A percentile compares a stretch with the other conserved stretches of the same genome.
phyloP scores from a whole-genome alignment of 352 stramenopile genomes.

The Phytophthora cryptogea region DNA sequence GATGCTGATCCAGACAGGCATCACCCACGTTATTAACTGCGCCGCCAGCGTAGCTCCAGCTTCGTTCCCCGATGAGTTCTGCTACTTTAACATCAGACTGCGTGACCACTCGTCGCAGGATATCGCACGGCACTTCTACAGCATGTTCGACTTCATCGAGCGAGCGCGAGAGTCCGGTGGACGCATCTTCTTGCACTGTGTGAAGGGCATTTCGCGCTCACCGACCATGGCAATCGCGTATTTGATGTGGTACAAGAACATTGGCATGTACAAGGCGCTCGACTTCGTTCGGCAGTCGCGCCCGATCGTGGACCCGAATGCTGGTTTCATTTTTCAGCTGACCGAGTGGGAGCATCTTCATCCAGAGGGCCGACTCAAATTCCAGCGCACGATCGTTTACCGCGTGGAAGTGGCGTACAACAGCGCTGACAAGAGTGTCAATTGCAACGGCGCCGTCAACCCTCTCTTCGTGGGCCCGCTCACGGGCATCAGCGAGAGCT shows the following conservation, averaged over 20 bases:
- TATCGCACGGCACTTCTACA: conserved; percentile 87
- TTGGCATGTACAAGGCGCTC: conserved; percentile 80
- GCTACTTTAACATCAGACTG: conserved; percentile 88
- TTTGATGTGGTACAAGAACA: conserved; percentile 88
- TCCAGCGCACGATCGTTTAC: conserved; percentile 67
- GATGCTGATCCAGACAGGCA: conserved; percentile 63
- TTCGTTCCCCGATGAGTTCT: conserved; percentile 79
- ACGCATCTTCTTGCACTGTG: conserved; percentile 86
- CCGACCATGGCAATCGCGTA: conserved; percentile 90
- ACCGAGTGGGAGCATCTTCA: conserved; percentile 87
- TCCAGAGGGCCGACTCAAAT: conserved; percentile 46
- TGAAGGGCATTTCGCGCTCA: conserved; percentile 89
- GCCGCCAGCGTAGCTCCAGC: conserved; percentile 75
- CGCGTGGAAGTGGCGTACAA: conserved; percentile 61
- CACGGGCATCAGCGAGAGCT: conserved; percentile 46
- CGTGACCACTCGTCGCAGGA: conserved; percentile 89
- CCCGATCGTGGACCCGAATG: conserved; percentile 84
- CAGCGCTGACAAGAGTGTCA: conserved; percentile 42
- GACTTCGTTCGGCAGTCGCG: conserved; percentile 78
- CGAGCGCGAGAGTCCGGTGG: conserved; percentile 62
- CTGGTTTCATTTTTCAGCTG: conserved; percentile 89
- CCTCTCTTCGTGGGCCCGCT: conserved; percentile 68
- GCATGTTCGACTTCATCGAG: conserved; percentile 90
- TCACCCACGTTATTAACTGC: conserved; percentile 92
- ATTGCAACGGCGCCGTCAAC: conserved; percentile 31